Evolutionary conservation across 805 yeast genomes (phyloP).

Genomic region (Pichia membranifaciens): DNA sequence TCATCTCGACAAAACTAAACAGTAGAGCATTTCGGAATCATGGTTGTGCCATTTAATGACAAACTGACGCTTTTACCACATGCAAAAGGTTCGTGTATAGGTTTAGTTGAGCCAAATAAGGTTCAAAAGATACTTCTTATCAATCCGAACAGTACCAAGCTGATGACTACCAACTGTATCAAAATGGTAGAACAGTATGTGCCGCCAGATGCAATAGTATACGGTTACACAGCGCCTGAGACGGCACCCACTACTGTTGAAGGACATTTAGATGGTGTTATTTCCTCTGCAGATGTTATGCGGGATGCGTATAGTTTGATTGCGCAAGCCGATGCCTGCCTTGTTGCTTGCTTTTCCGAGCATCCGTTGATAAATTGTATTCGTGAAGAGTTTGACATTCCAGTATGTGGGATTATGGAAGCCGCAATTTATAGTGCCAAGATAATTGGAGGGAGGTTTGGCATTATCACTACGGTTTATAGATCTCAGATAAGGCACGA

Average conservation of each 20-base stretch:
- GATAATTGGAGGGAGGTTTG: conserved; percentile 30
- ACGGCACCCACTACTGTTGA: conserved; percentile 30
- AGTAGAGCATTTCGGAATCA: no score
- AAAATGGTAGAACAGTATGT: conserved; percentile 25
- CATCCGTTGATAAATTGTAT: conserved; percentile 32
- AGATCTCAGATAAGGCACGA: conserved; percentile 30
- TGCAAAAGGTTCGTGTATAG: conserved; percentile 6
- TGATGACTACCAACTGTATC: conserved; percentile 30
- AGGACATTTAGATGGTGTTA: conserved; percentile 31
- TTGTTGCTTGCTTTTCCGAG: conserved; percentile 33
- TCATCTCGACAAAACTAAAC: no score
- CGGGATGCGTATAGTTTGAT: conserved; percentile 27
- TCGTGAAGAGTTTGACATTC: conserved; percentile 32
- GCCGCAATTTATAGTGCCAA: conserved; percentile 31
- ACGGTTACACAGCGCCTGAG: conserved; percentile 28
- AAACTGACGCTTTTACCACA: conserved; percentile 1
- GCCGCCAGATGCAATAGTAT: conserved; percentile 28
- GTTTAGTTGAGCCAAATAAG: not conserved
- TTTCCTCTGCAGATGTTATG: conserved; percentile 29
- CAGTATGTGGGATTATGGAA: conserved; percentile 32
- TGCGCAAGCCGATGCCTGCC: conserved; percentile 27
- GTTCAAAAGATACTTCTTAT: conserved; percentile 23
- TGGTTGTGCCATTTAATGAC: no score
- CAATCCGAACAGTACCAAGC: conserved; percentile 29
- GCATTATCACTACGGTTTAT: conserved; percentile 29